Base-by-base conservation (phyloP, 2,329 filamentous ascomycete species). In the Aspergillus spinulosporus region DNA sequence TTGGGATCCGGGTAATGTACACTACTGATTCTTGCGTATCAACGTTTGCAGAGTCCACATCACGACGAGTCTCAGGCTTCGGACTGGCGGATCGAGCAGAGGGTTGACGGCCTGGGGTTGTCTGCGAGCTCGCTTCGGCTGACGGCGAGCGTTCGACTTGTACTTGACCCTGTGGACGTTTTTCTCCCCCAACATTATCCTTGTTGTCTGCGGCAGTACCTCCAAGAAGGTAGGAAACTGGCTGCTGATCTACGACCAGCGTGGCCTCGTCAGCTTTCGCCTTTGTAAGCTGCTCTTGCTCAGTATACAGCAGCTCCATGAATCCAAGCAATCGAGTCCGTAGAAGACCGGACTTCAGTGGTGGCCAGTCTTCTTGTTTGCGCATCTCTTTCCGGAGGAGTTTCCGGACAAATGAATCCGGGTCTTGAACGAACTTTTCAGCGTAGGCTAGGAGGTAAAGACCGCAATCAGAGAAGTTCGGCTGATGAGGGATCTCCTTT, bases 391-490 rank as follows among this genome's bases (percentile, higher is more conserved):
- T 83, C 28, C 79, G 81, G 4, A 96, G 76, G 14, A 96, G 76
- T 58, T 83, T 86, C 15, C 76, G 75, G 12, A 89, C 79, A 62
- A 95, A 94, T 0, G 69, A 72, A 60, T 90, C 84, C 0, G 93
- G 93, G 57, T 90, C 76, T 51, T 84, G 80, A 12, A 95, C 81
- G 61, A 99, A 96, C 61, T 89, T 86, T 62, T 91, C 84, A 52
- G 96, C 80, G 66, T 97, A 99, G 2, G 87, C 88, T 3, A 97
- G 77, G 2, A 97, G 77, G 64, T 89, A 99, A 0, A 97, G 77
- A 6, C 94, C 94, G 66, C 94, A 99, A 69, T 99, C 94, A 59
- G 84, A 92, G 64, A 83, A 89, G 68, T 99, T 97, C 48, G 84
- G 76, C 71, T 99, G 94, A 59, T 83, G 76, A 0, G 94, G 93